Evolutionary conservation across 2,329 filamentous ascomycete species (phyloP), one percentile per base, ranked within the genome.

Genomic region (Epichloe festucae): DNA sequence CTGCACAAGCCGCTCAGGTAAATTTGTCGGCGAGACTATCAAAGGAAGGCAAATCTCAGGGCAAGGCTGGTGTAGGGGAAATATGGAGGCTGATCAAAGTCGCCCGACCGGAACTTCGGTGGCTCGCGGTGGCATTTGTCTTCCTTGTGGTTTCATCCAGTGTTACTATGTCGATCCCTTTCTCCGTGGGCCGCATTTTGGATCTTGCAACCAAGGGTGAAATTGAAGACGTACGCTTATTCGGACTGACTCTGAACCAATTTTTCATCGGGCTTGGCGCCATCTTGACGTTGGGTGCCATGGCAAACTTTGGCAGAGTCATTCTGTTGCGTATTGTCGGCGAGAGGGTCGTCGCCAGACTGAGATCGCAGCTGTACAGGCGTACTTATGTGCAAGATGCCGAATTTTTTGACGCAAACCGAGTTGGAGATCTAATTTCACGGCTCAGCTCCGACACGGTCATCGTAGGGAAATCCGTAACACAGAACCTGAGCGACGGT

Each of bases 381-480:
- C 82, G 86, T 57, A 98, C 93, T 0, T 95, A 94, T 60, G 78
- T 93, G n/a, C 93, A 98, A 67, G 93, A 98, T 67, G 93, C 93
- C 53, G 93, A 97, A 63, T 98, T 98, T 72, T 98, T 98, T 63
- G 93, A 98, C 65, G 93, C 93, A 40, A 98, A 98, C 70, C 81
- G 93, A 27, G 90, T 96, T 27, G 93, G 93, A 65, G 93, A 98
- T 65, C 73, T 98, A 59, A 96, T 98, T 62, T 97, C 91, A 39
- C 85, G 94, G 39, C 80, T 98, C 45, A 90, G 91, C 62, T 95
- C 90, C 2, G 94, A 98, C 66, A 96, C 93, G 0, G 89, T 97
- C 63, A 94, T 98, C 62, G 93, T 98, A 51, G 93, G 91, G 64
- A 98, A 98, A 70, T 95, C 89, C 62, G 95, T 98, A 57, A 98